These are phyloP conservation scores for Vaucheria bursata DNA, from an alignment of 352 stramenopile genomes.

Conservation along the genomic window DNA sequence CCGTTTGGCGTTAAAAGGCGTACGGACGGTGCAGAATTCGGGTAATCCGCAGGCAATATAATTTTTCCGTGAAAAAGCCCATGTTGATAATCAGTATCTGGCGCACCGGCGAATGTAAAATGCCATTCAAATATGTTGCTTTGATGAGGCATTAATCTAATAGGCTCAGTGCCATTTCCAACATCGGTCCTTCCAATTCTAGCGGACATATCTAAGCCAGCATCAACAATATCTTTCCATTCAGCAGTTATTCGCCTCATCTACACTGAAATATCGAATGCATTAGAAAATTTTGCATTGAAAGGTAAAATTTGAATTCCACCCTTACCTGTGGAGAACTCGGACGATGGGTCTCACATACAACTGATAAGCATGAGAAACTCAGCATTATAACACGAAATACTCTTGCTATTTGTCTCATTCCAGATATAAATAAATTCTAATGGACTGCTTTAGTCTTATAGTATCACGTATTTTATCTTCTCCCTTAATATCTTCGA, in stretches of 20 bases:
- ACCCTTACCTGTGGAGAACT: too few relatives aligned
- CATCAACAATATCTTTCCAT: not conserved
- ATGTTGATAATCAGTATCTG: conserved; percentile 46
- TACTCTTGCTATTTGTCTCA: too few relatives aligned
- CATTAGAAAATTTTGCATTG: too few relatives aligned
- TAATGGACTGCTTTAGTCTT: too few relatives aligned
- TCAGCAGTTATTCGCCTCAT: not conserved
- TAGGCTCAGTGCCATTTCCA: not conserved
- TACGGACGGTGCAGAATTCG: conserved; percentile 33
- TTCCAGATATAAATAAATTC: too few relatives aligned
- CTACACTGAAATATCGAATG: too few relatives aligned
- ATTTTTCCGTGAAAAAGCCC: conserved; percentile 50
- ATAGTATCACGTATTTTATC: too few relatives aligned
- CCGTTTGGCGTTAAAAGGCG: conserved; percentile 20
- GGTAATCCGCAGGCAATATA: conserved; percentile 46
- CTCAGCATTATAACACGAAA: too few relatives aligned
- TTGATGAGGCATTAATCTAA: conserved; percentile 1
- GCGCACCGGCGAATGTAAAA: conserved; percentile 48
- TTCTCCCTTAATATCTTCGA: too few relatives aligned
- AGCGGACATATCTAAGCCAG: not conserved
- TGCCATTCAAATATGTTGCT: conserved; percentile 53
- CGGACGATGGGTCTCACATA: too few relatives aligned
- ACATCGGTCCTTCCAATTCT: not conserved
- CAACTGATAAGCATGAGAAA: too few relatives aligned
- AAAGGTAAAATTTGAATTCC: too few relatives aligned